Percentiles rank a stretch among this genome's conserved stretches.
Conservation (phyloP, 768 basidiomycete genomes). For the Russula dissimulans region DNA sequence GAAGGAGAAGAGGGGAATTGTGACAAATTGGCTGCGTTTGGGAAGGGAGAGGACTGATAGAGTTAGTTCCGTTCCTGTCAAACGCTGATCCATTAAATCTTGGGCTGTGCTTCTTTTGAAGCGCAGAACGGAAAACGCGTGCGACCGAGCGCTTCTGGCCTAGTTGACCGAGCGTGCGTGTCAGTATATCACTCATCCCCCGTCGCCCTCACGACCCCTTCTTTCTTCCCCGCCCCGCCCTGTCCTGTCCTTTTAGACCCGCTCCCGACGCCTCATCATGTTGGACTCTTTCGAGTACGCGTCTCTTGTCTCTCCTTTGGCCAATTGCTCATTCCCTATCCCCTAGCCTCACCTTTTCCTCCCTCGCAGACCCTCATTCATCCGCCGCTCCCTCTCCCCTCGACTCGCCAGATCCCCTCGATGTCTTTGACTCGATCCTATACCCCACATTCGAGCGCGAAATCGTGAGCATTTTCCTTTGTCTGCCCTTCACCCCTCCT, state of each 20-base stretch:
- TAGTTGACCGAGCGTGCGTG: conserved; percentile 16
- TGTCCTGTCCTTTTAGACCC: neutral
- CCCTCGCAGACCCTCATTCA: conserved; percentile 7
- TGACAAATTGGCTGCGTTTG: neutral
- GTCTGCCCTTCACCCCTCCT: neutral
- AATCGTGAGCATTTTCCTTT: conserved; percentile 8
- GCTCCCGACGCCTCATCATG: neutral
- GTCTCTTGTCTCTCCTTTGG: neutral
- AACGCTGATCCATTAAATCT: conserved; percentile 18
- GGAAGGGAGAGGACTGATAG: conserved; percentile 2
- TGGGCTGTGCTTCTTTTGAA: conserved; percentile 13
- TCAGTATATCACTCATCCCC: conserved; percentile 16
- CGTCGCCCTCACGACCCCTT: conserved; percentile 14
- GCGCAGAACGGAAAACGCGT: conserved; percentile 1
- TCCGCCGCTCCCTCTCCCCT: conserved; percentile 12
- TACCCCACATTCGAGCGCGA: conserved; percentile 19
- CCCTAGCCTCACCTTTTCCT: conserved; percentile 5
- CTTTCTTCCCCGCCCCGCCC: neutral
- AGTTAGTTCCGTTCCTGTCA: conserved; percentile 18
- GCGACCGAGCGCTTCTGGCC: conserved; percentile 13
- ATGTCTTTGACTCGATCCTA: conserved; percentile 10
- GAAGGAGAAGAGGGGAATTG: too few relatives aligned
- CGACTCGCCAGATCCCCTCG: conserved; percentile 7
- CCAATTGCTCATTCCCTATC: neutral
- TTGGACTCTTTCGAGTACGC: conserved; percentile 15